Evolutionary conservation across 805 yeast genomes (phyloP), one percentile per base, ranked within the genome.

Genomic region (Geotrichum ghanense): DNA sequence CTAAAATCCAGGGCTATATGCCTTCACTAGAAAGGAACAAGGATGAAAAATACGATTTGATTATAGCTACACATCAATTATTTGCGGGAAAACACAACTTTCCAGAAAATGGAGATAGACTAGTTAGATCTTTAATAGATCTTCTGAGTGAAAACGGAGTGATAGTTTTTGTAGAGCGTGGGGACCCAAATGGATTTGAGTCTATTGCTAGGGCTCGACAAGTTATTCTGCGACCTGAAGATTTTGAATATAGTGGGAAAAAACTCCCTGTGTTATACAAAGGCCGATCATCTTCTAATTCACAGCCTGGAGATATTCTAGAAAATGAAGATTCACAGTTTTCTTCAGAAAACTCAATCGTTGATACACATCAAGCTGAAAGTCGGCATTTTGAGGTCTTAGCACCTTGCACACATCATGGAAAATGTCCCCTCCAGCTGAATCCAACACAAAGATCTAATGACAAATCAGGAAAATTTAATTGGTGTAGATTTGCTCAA

Each of bases 361-460:
- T 56, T 52, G 81, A 66, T 35, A 67, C 68, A 10, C 46, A 59
- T 9, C 17, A 57, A 5, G 49, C 39, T 52, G 41, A 23, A 42
- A 17, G 44, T 37, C 22, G 22, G 27, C 65, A 81, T 52, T 57
- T 88, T 44, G 73, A 74, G 37, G 71, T 90, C 6, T 59, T 90
- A 17, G 95, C 95, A 0, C 98, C 98, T 2, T 92, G 97, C 59
- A 65, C 90, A 0, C 97, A 92, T 60, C 95, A 87, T 56, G 76
- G 80, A 10, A 73, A 70, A 53, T 89, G 97, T 57, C 97, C 97
- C 0, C 66, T 90, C 46, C 97, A 89, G 62, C 71, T 78, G 25
- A 80, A 82, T 44, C 85, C 73, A 51, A 72, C 78, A 48, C 37
- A 25, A 25, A 41, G 52, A 19, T 25, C 45, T 20, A 19, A 41